phyloP scores from a whole-genome alignment of 805 yeast genomes.

The Candida manassasensis region DNA sequence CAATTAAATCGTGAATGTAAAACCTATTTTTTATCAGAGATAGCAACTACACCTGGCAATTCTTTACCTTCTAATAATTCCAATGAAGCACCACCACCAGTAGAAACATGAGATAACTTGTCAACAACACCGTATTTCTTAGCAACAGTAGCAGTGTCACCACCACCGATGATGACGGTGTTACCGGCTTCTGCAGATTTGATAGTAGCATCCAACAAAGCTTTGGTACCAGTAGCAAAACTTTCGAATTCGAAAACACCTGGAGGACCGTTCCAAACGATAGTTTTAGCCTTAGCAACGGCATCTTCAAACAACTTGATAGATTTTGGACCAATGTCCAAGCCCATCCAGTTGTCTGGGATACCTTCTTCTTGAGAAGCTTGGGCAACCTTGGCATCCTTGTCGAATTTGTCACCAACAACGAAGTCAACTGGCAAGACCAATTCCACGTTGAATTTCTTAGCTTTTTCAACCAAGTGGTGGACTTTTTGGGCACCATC shows the following conservation, averaged over 20 bases:
- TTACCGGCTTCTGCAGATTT: constrained; percentile 80
- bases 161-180: constrained; percentile 97
- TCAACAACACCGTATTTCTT: constrained; percentile 97
- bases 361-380: constrained; percentile 92
- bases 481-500: constrained; percentile 96
- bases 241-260: constrained; percentile 98
- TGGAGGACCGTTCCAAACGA: constrained; percentile 99
- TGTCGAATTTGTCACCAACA: constrained; percentile 90
- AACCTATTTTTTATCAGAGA: constrained; percentile 55
- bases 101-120: constrained; percentile 95
- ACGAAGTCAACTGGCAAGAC: constrained; percentile 94
- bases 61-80: constrained; percentile 98
- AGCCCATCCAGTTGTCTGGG: constrained; percentile 92
- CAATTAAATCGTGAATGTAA: too few relatives aligned
- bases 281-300: constrained; percentile 91
- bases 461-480: constrained; percentile 89
- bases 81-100: constrained; percentile 99
- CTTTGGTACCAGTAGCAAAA: constrained; percentile 88
- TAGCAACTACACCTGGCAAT: constrained; percentile 95
- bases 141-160: constrained; percentile 99
- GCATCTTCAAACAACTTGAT: constrained; percentile 73
- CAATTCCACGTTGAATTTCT: constrained; percentile 89
- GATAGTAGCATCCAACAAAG: constrained; percentile 84
- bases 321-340: constrained; percentile 92
- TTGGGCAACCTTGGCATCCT: constrained; percentile 79